Evolutionary conservation across 139 green algal genomes (phyloP).

Genomic region (Parachlorella kessleri): DNA sequence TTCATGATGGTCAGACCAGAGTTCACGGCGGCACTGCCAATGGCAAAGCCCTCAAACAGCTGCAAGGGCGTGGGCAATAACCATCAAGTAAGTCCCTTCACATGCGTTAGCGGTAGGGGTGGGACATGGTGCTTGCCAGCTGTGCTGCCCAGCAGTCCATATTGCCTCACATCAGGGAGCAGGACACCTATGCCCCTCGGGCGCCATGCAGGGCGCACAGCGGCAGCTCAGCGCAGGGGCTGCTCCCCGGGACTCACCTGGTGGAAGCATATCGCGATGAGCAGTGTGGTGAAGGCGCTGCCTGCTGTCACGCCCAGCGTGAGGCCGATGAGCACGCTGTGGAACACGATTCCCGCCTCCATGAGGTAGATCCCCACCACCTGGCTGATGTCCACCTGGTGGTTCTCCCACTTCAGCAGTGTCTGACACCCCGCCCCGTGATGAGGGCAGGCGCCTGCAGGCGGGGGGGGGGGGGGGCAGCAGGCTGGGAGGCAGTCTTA

Average conservation of each 20-base stretch:
- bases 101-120: too few relatives aligned
- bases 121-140: too few relatives aligned
- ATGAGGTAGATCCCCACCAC: conserved; percentile 28
- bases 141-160: too few relatives aligned
- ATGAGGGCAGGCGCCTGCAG: conserved; percentile 6
- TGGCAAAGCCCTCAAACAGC: conserved; percentile 26
- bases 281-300: conserved; percentile 29
- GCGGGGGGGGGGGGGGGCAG: neutral
- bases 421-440: conserved; percentile 4
- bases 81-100: too few relatives aligned
- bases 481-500: too few relatives aligned
- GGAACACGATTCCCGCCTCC: conserved; percentile 50
- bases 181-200: too few relatives aligned
- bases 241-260: conserved; percentile 1
- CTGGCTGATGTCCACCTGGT: neutral
- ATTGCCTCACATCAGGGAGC: too few relatives aligned
- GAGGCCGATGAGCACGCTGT: conserved; percentile 43
- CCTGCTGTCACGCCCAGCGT: conserved; percentile 23
- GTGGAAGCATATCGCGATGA: conserved; percentile 23
- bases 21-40: conserved; percentile 19
- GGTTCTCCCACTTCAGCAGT: neutral
- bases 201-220: too few relatives aligned
- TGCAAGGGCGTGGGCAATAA: too few relatives aligned
- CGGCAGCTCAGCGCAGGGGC: neutral
- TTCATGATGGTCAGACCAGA: neutral